Conservation (phyloP, 345 rosid species). For the Corchorus capsularis region DNA sequence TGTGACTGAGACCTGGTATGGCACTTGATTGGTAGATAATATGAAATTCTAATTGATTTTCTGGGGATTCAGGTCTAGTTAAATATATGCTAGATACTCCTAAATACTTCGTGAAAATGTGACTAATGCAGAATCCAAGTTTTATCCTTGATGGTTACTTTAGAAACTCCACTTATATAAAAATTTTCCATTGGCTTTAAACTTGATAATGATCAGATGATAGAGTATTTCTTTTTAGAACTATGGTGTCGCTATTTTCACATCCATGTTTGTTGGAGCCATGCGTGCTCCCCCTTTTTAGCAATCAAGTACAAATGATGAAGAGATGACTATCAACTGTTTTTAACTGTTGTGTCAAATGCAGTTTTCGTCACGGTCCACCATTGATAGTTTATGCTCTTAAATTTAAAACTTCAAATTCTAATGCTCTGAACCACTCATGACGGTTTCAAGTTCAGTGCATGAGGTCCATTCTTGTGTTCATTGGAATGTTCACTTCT, state of each 20-base stretch:
- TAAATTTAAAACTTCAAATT: neutral
- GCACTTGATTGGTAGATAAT: neutral
- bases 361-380: neutral
- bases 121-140: neutral
- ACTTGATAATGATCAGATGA: neutral
- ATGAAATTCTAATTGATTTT: neutral
- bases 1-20: neutral
- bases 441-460: neutral
- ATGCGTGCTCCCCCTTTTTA: neutral
- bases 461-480: neutral
- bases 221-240: neutral
- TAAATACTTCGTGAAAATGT: constrained; percentile 1
- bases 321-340: neutral
- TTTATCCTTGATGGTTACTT: neutral
- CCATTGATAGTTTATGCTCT: neutral
- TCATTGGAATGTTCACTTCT: constrained; percentile 2
- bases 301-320: neutral
- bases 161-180: neutral
- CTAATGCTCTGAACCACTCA: neutral
- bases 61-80: neutral
- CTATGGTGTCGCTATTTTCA: neutral
- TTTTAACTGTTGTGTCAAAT: neutral
- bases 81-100: neutral
- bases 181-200: neutral
- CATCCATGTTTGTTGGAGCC: neutral